A percentile compares a stretch with the other conserved stretches of the same genome.
These are phyloP conservation scores for Calonectria pauciramosa DNA, from an alignment of 2,329 filamentous ascomycete genomes.

Conservation along the genomic window DNA sequence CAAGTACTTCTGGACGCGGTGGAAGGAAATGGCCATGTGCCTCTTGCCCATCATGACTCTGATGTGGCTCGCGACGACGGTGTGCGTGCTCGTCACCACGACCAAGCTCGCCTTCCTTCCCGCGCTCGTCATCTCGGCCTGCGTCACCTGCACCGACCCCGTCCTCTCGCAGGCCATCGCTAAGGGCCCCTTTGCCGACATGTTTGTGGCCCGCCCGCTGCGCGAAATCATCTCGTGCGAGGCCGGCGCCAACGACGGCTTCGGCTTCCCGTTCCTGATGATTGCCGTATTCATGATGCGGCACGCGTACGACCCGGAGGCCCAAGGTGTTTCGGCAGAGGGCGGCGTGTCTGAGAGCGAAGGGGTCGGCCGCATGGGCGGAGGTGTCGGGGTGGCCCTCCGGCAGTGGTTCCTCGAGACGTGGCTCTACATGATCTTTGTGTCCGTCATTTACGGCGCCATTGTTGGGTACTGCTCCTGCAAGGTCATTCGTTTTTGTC, in stretches of 20 bases:
- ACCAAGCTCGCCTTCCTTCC: conserved; percentile 67
- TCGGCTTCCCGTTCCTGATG: conserved; percentile 73
- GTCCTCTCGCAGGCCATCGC: conserved; percentile 74
- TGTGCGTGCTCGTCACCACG: conserved; percentile 67
- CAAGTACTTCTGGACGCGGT: conserved; percentile 63
- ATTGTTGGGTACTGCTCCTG: conserved; percentile 63
- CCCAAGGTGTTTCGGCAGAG: conserved; percentile 22
- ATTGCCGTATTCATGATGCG: conserved; percentile 70
- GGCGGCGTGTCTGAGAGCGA: conserved; percentile 30
- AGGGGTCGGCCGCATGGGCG: conserved; percentile 65
- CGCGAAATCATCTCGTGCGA: conserved; percentile 74
- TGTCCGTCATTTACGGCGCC: conserved; percentile 66
- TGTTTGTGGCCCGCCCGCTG: conserved; percentile 69
- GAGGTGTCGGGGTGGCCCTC: conserved; percentile 64
- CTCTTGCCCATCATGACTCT: conserved; percentile 72
- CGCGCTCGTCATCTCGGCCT: conserved; percentile 70
- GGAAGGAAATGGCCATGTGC: conserved; percentile 67
- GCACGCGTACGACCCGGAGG: conserved; percentile 58
- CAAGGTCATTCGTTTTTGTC: conserved; percentile 60
- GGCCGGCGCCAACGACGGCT: conserved; percentile 73
- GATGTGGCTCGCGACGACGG: conserved; percentile 72
- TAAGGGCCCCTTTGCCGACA: conserved; percentile 72
- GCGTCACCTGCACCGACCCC: conserved; percentile 73
- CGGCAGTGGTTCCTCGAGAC: conserved; percentile 72
- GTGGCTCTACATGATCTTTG: conserved; percentile 69